A percentile compares a stretch with the other conserved stretches of the same genome.
Evolutionary conservation across 164 flowering plant genomes (phyloP).

Genomic region (Saururus chinensis): DNA sequence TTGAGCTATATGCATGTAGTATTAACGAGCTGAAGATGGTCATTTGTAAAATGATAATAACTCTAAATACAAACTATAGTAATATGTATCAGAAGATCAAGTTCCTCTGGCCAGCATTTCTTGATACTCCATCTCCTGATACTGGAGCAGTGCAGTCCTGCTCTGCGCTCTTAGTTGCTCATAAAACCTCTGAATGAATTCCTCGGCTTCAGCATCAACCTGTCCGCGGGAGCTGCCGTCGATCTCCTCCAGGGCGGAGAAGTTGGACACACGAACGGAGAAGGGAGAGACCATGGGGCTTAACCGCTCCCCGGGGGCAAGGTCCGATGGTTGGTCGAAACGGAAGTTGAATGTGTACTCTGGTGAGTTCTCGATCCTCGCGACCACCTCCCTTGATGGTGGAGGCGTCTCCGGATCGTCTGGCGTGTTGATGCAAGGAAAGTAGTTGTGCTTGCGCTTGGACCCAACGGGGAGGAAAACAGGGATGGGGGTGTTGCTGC

Average conservation of each 20-base stretch:
- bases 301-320: slow-evolving; percentile 18
- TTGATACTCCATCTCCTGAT: slow-evolving; percentile 17
- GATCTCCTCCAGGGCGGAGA: slow-evolving; percentile 28
- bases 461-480: slow-evolving; percentile 34
- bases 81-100: too few relatives aligned
- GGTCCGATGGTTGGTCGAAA: slow-evolving; percentile 7
- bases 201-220: slow-evolving; percentile 47
- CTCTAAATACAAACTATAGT: too few relatives aligned
- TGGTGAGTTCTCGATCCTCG: slow-evolving; percentile 26
- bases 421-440: slow-evolving; percentile 44
- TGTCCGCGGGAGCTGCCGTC: slow-evolving; percentile 5
- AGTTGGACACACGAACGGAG: slow-evolving; percentile 24
- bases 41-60: too few relatives aligned
- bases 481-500: slow-evolving; percentile 51
- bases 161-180: slow-evolving; percentile 42
- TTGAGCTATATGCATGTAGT: too few relatives aligned
- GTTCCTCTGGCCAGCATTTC: slow-evolving; percentile 20
- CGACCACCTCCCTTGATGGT: slow-evolving; percentile 17
- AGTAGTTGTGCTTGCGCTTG: slow-evolving; percentile 30
- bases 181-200: slow-evolving; percentile 43
- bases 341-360: slow-evolving; percentile 21
- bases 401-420: slow-evolving; percentile 7
- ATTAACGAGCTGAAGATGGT: too few relatives aligned
- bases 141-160: slow-evolving; percentile 29
- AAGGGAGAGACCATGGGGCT: slow-evolving; percentile 31